Conservation (phyloP, 1,284 basidiomycete species). For the Sparassis latifolia region DNA sequence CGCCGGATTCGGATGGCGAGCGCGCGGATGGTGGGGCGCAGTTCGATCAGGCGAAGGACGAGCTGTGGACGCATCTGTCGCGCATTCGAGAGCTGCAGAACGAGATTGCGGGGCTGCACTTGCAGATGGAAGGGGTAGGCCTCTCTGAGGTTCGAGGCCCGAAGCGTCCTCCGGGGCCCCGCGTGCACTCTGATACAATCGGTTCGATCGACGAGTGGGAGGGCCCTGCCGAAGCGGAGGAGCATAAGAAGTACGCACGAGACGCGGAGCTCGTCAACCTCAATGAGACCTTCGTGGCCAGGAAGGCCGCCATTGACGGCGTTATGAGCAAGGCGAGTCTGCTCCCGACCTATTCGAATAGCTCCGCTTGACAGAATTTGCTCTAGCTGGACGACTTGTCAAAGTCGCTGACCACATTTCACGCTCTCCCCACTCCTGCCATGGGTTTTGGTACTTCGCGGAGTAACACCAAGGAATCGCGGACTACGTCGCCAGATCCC, state of each 20-base stretch:
- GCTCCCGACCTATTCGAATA: neutral
- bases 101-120: slow-evolving; percentile 63
- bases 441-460: slow-evolving; percentile 36
- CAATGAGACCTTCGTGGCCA: slow-evolving; percentile 57
- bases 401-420: slow-evolving; percentile 50
- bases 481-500: neutral
- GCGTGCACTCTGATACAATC: slow-evolving; percentile 23
- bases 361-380: slow-evolving; percentile 1
- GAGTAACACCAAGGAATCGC: slow-evolving; percentile 24
- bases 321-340: slow-evolving; percentile 62
- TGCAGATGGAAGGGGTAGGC: slow-evolving; percentile 65
- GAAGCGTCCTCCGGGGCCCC: slow-evolving; percentile 16
- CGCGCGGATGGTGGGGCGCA: slow-evolving; percentile 12
- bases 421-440: slow-evolving; percentile 47
- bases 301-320: slow-evolving; percentile 57
- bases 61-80: slow-evolving; percentile 61
- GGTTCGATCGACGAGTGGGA: slow-evolving; percentile 26
- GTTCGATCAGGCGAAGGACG: slow-evolving; percentile 33
- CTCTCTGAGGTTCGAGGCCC: slow-evolving; percentile 16
- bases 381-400: slow-evolving; percentile 53
- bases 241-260: slow-evolving; percentile 30
- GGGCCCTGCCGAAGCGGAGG: slow-evolving; percentile 28
- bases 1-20: slow-evolving; percentile 16
- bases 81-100: slow-evolving; percentile 62
- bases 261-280: slow-evolving; percentile 63